Base-by-base conservation (phyloP, 108 stramenopile species). In the Nitzschia inconspicua region DNA sequence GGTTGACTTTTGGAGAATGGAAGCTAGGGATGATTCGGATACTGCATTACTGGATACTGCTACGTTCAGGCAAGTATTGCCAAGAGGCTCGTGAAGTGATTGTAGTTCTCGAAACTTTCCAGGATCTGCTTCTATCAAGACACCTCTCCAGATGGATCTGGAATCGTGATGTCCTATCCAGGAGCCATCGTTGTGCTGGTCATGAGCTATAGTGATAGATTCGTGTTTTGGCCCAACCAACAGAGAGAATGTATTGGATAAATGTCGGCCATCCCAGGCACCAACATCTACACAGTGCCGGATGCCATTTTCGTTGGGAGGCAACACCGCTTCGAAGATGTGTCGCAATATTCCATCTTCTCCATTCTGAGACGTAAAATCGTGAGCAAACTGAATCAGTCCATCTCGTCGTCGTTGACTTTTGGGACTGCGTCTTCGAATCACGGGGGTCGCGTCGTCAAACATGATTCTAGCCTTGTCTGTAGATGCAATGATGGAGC, bases 181-280 rank as follows among this genome's bases (percentile, higher is more conserved):
- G 4, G 47, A 14, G 25, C 47, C 20, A 4, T 57, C 35, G 30
- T 43, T 34, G n/a, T n/a, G n/a, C n/a, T 58, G 9, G 0, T 34
- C 31, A n/a, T n/a, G n/a, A n/a, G n/a, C n/a, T n/a, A n/a, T n/a
- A n/a, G n/a, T n/a, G n/a, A n/a, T n/a, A n/a, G n/a, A n/a, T n/a
- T n/a, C n/a, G n/a, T n/a, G n/a, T n/a, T n/a, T n/a, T n/a, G n/a
- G n/a, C n/a, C n/a, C n/a, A 26, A 66, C 57, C 46, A 92, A 54
- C 23, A 92, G 56, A 1, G 78, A 72, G 59, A 76, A 63, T 1
- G 91, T 89, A 49, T 93, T 93, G 55, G 77, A 82, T 9, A 88
- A 60, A 70, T 92, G 91, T 13, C 60, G 47, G 9, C 91, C 91
- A 70, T 92, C 88, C 88, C 91, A 93, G 3, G 91, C 91, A 13